A percentile compares a stretch with the other conserved stretches of the same genome.
phyloP scores from a whole-genome alignment of 2,329 filamentous ascomycete species.

The Sporothrix euskadiensis region DNA sequence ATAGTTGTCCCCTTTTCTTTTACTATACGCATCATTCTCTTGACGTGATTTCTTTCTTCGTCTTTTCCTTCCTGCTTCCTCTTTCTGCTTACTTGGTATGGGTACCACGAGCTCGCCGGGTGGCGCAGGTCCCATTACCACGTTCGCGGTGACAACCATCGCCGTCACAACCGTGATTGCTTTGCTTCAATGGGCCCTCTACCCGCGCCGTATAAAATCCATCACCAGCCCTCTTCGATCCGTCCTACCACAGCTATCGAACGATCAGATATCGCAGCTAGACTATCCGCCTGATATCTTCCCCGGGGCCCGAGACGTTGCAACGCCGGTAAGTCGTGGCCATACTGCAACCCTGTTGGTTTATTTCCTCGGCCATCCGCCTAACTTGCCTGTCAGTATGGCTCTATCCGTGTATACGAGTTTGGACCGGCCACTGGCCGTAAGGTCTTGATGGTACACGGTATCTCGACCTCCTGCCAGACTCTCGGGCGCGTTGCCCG shows the following conservation, averaged over 20 bases:
- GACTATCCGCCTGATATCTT: conserved; percentile 67
- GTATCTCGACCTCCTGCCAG: conserved; percentile 80
- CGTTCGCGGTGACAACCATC: conserved; percentile 30
- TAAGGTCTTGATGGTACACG: conserved; percentile 77
- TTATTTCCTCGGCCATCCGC: not conserved
- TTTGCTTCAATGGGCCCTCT: conserved; percentile 34
- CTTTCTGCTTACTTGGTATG: not conserved
- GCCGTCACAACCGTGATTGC: conserved; percentile 33
- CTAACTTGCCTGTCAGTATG: conserved; percentile 52
- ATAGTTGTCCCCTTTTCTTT: not conserved
- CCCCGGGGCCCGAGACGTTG: conserved; percentile 71
- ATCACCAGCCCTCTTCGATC: conserved; percentile 36
- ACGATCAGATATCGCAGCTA: conserved; percentile 35
- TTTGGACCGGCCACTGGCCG: conserved; percentile 73
- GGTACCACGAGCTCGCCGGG: not conserved
- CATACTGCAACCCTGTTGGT: not conserved
- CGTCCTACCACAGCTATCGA: conserved; percentile 34
- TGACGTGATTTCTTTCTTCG: not conserved
- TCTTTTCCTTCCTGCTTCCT: not conserved
- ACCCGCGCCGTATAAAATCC: conserved; percentile 33
- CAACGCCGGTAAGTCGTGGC: conserved; percentile 56
- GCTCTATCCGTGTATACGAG: conserved; percentile 76
- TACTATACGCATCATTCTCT: not conserved
- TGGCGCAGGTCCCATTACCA: conserved; percentile 19
- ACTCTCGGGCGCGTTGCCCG: conserved; percentile 68